Base-by-base conservation (phyloP, 805 yeast genomes). In the Lipomyces chichibuensis region DNA sequence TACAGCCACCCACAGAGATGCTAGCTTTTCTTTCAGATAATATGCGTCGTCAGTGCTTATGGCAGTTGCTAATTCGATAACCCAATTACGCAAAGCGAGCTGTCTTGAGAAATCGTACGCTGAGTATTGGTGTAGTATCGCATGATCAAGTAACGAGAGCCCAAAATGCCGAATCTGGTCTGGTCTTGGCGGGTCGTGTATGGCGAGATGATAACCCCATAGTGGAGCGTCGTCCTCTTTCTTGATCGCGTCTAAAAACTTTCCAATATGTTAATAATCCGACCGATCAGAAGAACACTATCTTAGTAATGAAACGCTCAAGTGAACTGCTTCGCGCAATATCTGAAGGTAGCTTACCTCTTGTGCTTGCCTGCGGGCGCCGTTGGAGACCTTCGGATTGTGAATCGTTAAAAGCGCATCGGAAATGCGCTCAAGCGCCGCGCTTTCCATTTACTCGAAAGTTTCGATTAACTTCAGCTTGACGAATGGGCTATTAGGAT, bases 151-250 rank as follows among this genome's bases (percentile, higher is more conserved):
- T 68, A 95, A 79, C 20, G 94, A 87, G 52, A 95, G 80, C 0
- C 99, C 99, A 77, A 87, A 95, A 77, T 96, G 98, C 69, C 97
- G 87, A 33, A 91, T 87, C 71, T 82, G 85, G 75, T 88, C 85
- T 56, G 84, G 81, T 71, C 87, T 80, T 1, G 85, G 85, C 9
- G 64, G 67, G 23, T 46, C 23, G n/a, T 52, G 62, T 17, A 52
- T 23, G 0, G 97, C 92, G 66, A 95, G 83, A 76, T 90, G 92
- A 78, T 88, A 94, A 2, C 98, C 98, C 93, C 97, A 92, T 69
- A 81, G 85, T 0, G 99, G 98, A 25, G 96, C 88, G 75, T 93
- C 96, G 9, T 88, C 90, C 69, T 89, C 87, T 56, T 82, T 79
- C 75, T 91, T 93, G 32, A 94, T 85, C 11, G 86, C 81, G 72